Conservation (phyloP, 2,329 filamentous ascomycete genomes). For the Trichoderma asperellum region DNA sequence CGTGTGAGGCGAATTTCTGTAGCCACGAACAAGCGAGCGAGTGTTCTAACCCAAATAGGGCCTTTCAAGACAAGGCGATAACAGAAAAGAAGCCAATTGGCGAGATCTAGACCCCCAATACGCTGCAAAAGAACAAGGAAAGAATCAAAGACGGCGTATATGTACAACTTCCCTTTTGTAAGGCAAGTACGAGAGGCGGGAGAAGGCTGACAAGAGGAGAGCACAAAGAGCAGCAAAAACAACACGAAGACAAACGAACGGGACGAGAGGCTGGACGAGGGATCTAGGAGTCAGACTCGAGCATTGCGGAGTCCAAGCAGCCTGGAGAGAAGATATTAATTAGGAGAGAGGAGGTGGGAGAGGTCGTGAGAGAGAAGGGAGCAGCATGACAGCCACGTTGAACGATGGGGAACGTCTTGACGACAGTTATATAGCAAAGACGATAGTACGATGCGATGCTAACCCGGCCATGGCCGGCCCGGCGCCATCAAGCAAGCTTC, state of each 20-base stretch:
- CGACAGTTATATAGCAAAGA: slow-evolving; percentile 27
- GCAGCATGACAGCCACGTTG: slow-evolving; percentile 21
- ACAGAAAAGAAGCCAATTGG: slow-evolving; percentile 12
- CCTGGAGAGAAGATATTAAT: slow-evolving; percentile 5
- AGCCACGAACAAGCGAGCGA: slow-evolving; percentile 20
- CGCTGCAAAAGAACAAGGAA: slow-evolving; percentile 15
- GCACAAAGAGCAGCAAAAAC: neutral
- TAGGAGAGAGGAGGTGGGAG: slow-evolving; percentile 16
- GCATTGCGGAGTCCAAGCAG: slow-evolving; percentile 8
- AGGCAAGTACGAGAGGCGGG: neutral
- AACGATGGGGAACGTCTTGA: slow-evolving; percentile 23
- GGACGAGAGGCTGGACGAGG: neutral
- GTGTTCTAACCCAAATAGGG: slow-evolving; percentile 22
- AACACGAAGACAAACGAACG: neutral
- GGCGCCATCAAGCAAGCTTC: slow-evolving; percentile 30
- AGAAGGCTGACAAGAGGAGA: neutral
- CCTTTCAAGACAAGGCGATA: neutral
- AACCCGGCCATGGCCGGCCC: slow-evolving; percentile 29
- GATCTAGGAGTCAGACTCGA: slow-evolving; percentile 20
- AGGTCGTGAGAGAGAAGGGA: slow-evolving; percentile 23
- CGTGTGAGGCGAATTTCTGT: slow-evolving; percentile 17
- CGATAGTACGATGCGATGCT: slow-evolving; percentile 14
- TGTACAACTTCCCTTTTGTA: neutral
- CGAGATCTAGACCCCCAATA: slow-evolving; percentile 7
- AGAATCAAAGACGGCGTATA: slow-evolving; percentile 1